A percentile compares a stretch with the other conserved stretches of the same genome.
Evolutionary conservation across 306 rosid genomes (phyloP).

Genomic region (Acmispon strigosus): DNA sequence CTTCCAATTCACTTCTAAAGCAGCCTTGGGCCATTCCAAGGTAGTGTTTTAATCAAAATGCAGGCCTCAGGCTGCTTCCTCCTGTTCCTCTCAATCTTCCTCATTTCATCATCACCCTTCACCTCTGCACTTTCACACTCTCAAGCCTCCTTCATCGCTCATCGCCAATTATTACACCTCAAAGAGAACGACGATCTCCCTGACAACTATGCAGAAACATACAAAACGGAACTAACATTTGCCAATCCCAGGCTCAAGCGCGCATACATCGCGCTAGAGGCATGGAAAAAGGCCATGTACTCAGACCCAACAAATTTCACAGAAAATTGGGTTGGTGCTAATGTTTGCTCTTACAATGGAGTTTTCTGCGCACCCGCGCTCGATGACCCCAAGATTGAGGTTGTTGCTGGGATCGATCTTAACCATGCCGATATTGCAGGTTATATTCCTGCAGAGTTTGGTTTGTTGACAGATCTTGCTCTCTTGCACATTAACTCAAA

Average conservation of each 20-base stretch:
- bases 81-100: neutral
- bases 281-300: conserved; percentile 54
- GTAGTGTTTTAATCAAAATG: conserved; percentile 15
- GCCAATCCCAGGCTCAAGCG: conserved; percentile 31
- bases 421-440: conserved; percentile 85
- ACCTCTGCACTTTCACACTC: conserved; percentile 38
- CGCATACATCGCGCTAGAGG: conserved; percentile 68
- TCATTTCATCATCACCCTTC: conserved; percentile 3
- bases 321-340: conserved; percentile 50
- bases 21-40: conserved; percentile 28
- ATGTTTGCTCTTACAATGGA: conserved; percentile 70
- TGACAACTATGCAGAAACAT: neutral
- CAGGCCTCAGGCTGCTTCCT: conserved; percentile 22
- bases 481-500: conserved; percentile 64
- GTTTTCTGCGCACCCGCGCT: conserved; percentile 53
- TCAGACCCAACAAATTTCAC: conserved; percentile 65
- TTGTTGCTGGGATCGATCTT: conserved; percentile 77
- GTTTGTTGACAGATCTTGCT: conserved; percentile 53
- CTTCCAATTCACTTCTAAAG: neutral
- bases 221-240: conserved; percentile 20
- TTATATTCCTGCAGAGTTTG: conserved; percentile 55
- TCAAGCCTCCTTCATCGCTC: conserved; percentile 40
- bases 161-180: conserved; percentile 50
- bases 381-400: conserved; percentile 33
- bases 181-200: conserved; percentile 38